These are phyloP conservation scores for Pleoardoris graminearum DNA, from an alignment of 2,329 filamentous ascomycete species.

Conservation along the genomic window DNA sequence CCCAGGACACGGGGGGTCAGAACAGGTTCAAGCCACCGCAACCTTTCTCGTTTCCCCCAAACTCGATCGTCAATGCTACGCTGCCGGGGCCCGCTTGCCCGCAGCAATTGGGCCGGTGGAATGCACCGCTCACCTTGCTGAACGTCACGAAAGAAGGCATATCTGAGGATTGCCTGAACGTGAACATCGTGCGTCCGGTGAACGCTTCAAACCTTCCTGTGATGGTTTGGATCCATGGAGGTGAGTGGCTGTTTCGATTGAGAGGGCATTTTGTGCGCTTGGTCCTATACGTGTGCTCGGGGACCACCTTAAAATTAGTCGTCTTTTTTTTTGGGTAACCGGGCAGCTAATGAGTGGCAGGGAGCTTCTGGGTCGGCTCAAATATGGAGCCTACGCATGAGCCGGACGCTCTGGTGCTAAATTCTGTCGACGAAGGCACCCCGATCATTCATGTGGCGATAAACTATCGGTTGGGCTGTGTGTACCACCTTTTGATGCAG, in stretches of 20 bases:
- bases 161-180: conserved; percentile 62
- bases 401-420: conserved; percentile 52
- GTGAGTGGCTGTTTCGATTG: too few relatives aligned
- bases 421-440: conserved; percentile 51
- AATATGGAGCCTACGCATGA: conserved; percentile 43
- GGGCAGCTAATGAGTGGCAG: conserved; percentile 10
- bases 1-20: conserved; percentile 51
- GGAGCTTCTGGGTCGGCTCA: conserved; percentile 30
- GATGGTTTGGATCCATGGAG: conserved; percentile 62
- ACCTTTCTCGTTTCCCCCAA: conserved; percentile 36
- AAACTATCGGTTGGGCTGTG: conserved; percentile 43
- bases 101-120: conserved; percentile 42
- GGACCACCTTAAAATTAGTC: too few relatives aligned
- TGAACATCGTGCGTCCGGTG: conserved; percentile 63
- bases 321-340: too few relatives aligned
- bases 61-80: conserved; percentile 46
- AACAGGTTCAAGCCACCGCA: conserved; percentile 54
- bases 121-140: conserved; percentile 31
- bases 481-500: not conserved
- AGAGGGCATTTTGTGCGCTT: too few relatives aligned
- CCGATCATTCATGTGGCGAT: conserved; percentile 44
- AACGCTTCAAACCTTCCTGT: conserved; percentile 53
- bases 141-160: conserved; percentile 40
- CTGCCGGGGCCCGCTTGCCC: conserved; percentile 52
- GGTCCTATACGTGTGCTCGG: too few relatives aligned